These are phyloP conservation scores for Lachnellula subtilissima DNA, from an alignment of 2,329 filamentous ascomycete species.

Conservation along the genomic window DNA sequence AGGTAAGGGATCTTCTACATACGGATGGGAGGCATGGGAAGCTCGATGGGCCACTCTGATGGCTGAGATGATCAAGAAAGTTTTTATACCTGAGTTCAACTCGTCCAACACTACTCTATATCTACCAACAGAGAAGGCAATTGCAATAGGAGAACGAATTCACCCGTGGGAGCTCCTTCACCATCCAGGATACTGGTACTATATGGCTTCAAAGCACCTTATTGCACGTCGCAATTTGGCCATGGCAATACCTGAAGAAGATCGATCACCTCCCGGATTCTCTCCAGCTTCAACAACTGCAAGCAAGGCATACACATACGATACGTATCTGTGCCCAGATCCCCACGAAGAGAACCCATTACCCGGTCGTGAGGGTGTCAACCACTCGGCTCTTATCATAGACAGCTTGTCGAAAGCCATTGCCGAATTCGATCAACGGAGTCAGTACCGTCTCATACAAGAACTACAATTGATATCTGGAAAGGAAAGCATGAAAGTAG, in stretches of 20 bases:
- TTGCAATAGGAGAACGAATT: conserved; percentile 49
- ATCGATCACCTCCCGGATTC: conserved; percentile 46
- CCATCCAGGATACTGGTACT: conserved; percentile 64
- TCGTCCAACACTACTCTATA: conserved; percentile 43
- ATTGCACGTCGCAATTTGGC: conserved; percentile 50
- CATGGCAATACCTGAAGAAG: conserved; percentile 54
- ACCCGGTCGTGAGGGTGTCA: conserved; percentile 41
- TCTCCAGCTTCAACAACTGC: conserved; percentile 43
- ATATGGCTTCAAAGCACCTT: conserved; percentile 54
- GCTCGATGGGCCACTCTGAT: conserved; percentile 63
- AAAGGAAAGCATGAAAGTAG: conserved; percentile 47
- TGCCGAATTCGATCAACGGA: conserved; percentile 48
- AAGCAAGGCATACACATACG: conserved; percentile 53
- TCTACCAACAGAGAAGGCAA: conserved; percentile 53
- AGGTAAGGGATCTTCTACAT: conserved; percentile 80
- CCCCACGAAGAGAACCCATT: conserved; percentile 57
- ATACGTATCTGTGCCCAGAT: conserved; percentile 62
- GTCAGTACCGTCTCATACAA: conserved; percentile 48
- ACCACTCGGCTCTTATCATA: conserved; percentile 53
- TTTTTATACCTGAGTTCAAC: conserved; percentile 46
- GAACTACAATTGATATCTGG: conserved; percentile 53
- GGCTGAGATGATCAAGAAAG: conserved; percentile 55
- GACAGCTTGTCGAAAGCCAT: conserved; percentile 48
- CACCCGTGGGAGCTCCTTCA: conserved; percentile 61
- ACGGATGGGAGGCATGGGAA: conserved; percentile 94